A percentile compares a stretch with the other conserved stretches of the same genome.
Conservation (phyloP, 2,329 filamentous ascomycete species). For the Pseudodiploospora longispora region DNA sequence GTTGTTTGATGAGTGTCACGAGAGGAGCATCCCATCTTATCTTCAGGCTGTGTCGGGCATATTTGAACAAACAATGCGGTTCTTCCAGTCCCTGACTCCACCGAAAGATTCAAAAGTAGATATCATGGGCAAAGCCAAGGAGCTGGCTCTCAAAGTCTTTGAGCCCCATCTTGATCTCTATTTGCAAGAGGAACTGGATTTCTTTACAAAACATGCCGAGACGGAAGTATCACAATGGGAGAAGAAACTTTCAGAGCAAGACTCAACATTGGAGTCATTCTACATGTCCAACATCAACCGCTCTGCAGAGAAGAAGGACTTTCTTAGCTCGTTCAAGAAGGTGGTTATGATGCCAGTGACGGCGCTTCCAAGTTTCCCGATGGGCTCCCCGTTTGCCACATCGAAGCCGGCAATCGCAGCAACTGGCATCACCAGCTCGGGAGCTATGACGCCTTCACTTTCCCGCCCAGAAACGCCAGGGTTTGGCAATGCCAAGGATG, state of each 20-base stretch:
- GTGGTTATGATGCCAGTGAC: constrained; percentile 99
- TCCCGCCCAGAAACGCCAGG: constrained; percentile 45
- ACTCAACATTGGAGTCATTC: constrained; percentile 83
- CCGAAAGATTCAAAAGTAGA: constrained; percentile 54
- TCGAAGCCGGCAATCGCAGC: constrained; percentile 25
- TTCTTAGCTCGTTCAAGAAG: constrained; percentile 92
- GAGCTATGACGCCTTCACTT: constrained; percentile 24
- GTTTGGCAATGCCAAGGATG: constrained; percentile 24
- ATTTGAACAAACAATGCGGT: constrained; percentile 76
- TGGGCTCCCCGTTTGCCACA: constrained; percentile 49
- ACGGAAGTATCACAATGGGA: constrained; percentile 79
- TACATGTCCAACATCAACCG: constrained; percentile 94
- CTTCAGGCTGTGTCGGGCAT: constrained; percentile 79
- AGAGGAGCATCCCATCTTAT: constrained; percentile 66
- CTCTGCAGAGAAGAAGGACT: constrained; percentile 93
- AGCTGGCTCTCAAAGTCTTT: constrained; percentile 65
- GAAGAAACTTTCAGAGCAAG: constrained; percentile 82
- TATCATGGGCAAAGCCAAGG: constrained; percentile 56
- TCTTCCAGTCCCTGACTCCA: constrained; percentile 62
- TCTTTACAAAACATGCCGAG: constrained; percentile 71
- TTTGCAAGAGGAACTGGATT: constrained; percentile 81
- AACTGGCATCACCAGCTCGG: constrained; percentile 19
- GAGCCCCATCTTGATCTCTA: constrained; percentile 93
- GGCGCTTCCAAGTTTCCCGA: constrained; percentile 64
- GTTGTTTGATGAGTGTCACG: constrained; percentile 80